Conservation (phyloP, 2,329 filamentous ascomycete genomes). For the Colletotrichum lentis region DNA sequence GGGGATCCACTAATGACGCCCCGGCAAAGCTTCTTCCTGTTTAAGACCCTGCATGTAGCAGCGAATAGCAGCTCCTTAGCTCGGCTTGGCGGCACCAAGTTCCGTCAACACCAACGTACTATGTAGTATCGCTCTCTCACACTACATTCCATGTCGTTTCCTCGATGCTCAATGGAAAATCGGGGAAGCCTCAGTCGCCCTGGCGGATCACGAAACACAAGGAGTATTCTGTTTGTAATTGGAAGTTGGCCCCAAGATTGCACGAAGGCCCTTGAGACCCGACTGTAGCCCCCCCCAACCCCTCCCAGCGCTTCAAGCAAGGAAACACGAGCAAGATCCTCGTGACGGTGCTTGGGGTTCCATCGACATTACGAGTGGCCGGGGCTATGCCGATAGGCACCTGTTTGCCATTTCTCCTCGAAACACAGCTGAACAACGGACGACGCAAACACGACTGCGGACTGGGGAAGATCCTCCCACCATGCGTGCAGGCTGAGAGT, state of each 20-base stretch:
- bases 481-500: slow-evolving; percentile 6
- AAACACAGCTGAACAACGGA: slow-evolving; percentile 2
- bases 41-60: slow-evolving; percentile 4
- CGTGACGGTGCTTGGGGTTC: background rate
- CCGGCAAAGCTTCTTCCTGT: slow-evolving; percentile 15
- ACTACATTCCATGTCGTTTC: background rate
- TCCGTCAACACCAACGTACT: background rate
- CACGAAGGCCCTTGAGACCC: background rate
- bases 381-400: background rate
- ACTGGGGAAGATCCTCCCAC: background rate
- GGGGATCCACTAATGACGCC: slow-evolving; percentile 1
- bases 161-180: too few species aligned
- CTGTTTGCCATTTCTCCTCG: slow-evolving; percentile 2
- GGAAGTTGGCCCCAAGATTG: background rate
- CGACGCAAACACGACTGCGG: background rate
- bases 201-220: background rate
- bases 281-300: background rate
- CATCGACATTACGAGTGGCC: background rate
- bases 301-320: background rate
- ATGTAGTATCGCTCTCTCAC: background rate
- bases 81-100: slow-evolving; percentile 5
- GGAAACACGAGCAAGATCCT: background rate
- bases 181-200: background rate
- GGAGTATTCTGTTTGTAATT: background rate
- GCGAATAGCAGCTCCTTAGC: slow-evolving; percentile 6